Conservation (phyloP, 768 basidiomycete genomes). For the Boletus patriciae region DNA sequence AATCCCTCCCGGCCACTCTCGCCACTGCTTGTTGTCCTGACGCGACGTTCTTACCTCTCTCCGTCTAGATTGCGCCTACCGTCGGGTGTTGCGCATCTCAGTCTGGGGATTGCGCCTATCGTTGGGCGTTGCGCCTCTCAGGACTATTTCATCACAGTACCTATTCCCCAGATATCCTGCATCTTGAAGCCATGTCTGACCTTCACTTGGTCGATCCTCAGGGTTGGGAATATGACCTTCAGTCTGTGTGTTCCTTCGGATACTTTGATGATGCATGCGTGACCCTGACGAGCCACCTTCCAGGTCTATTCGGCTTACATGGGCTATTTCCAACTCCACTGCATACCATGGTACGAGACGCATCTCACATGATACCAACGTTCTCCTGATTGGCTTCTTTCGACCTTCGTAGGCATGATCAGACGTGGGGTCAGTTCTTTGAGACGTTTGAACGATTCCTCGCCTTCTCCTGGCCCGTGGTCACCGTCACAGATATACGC, state of each 20-base stretch:
- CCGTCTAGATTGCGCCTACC: not conserved
- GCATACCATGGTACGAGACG: constrained; percentile 57
- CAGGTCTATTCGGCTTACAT: constrained; percentile 75
- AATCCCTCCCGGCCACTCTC: not conserved
- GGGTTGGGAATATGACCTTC: constrained; percentile 80
- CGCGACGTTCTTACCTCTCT: not conserved
- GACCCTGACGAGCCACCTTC: not conserved
- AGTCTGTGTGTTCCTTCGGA: constrained; percentile 54
- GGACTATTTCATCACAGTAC: not conserved
- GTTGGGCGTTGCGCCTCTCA: not conserved
- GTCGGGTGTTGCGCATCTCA: not conserved
- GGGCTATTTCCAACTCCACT: constrained; percentile 72
- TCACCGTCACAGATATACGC: constrained; percentile 69
- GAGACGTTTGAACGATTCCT: constrained; percentile 78
- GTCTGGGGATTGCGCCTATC: not conserved
- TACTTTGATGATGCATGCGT: not conserved
- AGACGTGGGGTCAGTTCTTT: constrained; percentile 78
- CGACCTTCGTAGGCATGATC: constrained; percentile 59
- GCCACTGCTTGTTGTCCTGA: not conserved
- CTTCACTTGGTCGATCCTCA: constrained; percentile 72
- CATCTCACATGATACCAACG: not conserved
- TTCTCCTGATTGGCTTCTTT: not conserved
- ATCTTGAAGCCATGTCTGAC: constrained; percentile 49
- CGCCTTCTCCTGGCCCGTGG: constrained; percentile 79
- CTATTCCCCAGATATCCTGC: not conserved